Conservation (phyloP, 495 filamentous ascomycete species). For the Podospora bellae-mahoneyi region DNA sequence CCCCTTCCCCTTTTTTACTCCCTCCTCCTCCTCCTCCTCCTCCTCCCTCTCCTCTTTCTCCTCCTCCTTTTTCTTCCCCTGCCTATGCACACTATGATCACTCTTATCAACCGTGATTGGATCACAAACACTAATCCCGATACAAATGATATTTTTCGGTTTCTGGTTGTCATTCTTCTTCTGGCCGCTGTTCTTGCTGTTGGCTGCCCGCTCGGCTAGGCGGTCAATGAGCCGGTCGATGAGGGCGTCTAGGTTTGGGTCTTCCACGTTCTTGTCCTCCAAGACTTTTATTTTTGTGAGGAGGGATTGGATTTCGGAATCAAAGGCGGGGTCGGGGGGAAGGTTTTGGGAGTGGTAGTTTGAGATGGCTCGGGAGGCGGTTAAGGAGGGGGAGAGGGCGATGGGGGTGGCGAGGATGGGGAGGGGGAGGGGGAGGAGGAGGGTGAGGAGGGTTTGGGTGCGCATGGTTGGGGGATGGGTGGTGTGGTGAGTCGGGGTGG, state of each 20-base stretch:
- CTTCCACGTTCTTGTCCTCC: neutral
- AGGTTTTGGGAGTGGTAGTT: neutral
- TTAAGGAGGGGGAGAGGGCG: neutral
- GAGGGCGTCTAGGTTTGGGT: neutral
- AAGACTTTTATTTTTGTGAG: neutral
- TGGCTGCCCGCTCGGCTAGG: conserved; percentile 3
- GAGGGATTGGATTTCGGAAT: neutral
- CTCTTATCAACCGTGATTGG: neutral
- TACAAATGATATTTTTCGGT: neutral
- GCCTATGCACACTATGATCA: neutral
- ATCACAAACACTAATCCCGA: neutral
- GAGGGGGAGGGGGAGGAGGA: neutral
- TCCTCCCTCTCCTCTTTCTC: neutral
- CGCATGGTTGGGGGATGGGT: neutral
- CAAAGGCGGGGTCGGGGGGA: neutral
- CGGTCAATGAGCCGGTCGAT: conserved; percentile 7
- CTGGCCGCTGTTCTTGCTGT: neutral
- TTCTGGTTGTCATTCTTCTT: neutral
- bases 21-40: neutral
- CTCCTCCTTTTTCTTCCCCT: neutral
- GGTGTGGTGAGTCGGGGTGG: neutral
- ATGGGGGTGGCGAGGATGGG: neutral
- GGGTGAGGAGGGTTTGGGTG: neutral
- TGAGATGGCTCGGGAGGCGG: neutral
- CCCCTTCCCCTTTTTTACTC: neutral